Percentiles rank a stretch among this genome's conserved stretches.
Evolutionary conservation across 768 basidiomycete genomes (phyloP).

Genomic region (Rhizopogon vesiculosus): DNA sequence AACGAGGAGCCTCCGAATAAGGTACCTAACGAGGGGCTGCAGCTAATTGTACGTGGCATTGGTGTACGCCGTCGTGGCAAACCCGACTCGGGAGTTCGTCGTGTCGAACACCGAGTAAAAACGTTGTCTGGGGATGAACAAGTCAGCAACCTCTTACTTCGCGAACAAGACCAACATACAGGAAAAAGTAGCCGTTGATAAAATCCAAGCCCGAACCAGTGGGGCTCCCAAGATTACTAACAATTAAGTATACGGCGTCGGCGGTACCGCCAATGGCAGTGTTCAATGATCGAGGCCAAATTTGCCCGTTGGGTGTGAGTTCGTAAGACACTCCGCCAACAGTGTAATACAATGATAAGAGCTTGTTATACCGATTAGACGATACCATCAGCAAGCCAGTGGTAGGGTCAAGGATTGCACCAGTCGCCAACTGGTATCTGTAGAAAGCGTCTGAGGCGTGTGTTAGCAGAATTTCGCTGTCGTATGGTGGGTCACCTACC

Average conservation of each 20-base stretch:
- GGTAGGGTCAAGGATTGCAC: slow-evolving; percentile 5
- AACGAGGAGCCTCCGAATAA: too few species aligned
- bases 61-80: slow-evolving; percentile 31
- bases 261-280: slow-evolving; percentile 19
- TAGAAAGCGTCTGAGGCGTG: slow-evolving; percentile 15
- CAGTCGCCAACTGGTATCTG: slow-evolving; percentile 18
- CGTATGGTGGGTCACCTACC: not conserved
- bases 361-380: not conserved
- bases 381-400: slow-evolving; percentile 13
- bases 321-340: slow-evolving; percentile 12
- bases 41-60: not conserved
- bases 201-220: slow-evolving; percentile 17
- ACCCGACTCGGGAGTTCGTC: slow-evolving; percentile 25
- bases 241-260: slow-evolving; percentile 21
- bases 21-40: not conserved
- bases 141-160: not conserved
- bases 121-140: slow-evolving; percentile 14
- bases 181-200: slow-evolving; percentile 13
- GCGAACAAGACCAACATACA: slow-evolving; percentile 4
- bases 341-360: slow-evolving; percentile 3
- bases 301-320: slow-evolving; percentile 24
- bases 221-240: slow-evolving; percentile 12
- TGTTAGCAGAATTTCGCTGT: not conserved
- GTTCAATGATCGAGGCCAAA: slow-evolving; percentile 30
- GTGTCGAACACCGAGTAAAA: slow-evolving; percentile 33